Evolutionary conservation across 2,329 filamentous ascomycete species (phyloP).

Genomic region (Helminthosporium solani): DNA sequence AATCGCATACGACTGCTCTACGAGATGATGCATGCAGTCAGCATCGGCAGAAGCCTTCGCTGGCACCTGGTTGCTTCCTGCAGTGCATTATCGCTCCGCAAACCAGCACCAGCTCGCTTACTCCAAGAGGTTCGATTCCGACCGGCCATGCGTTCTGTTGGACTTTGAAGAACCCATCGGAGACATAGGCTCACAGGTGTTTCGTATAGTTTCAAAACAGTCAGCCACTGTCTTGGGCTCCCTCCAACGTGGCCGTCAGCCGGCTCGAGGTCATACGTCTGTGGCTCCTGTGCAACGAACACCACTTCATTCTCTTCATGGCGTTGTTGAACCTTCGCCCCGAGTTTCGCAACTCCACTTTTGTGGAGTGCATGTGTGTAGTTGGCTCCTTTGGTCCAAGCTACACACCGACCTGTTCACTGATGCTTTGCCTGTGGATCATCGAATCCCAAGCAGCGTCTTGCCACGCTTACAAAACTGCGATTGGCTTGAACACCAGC

Average conservation of each 20-base stretch:
- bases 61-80: background rate
- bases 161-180: background rate
- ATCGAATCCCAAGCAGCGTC: background rate
- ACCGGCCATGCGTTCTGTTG: background rate
- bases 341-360: conserved; percentile 7
- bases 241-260: background rate
- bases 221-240: background rate
- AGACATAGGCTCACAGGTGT: background rate
- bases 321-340: conserved; percentile 7
- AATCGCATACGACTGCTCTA: background rate
- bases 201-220: conserved; percentile 6
- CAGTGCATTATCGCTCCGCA: conserved; percentile 2
- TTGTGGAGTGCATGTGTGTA: background rate
- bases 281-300: background rate
- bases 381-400: background rate
- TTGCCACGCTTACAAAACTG: background rate
- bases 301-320: conserved; percentile 1
- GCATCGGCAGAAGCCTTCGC: background rate
- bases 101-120: background rate
- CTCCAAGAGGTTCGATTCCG: background rate
- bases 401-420: no score
- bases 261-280: background rate
- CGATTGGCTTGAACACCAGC: background rate
- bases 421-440: background rate
- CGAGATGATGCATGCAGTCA: background rate